A percentile compares a stretch with the other conserved stretches of the same genome.
phyloP scores from a whole-genome alignment of 495 filamentous ascomycete species.

The Podospora tetraspora region DNA sequence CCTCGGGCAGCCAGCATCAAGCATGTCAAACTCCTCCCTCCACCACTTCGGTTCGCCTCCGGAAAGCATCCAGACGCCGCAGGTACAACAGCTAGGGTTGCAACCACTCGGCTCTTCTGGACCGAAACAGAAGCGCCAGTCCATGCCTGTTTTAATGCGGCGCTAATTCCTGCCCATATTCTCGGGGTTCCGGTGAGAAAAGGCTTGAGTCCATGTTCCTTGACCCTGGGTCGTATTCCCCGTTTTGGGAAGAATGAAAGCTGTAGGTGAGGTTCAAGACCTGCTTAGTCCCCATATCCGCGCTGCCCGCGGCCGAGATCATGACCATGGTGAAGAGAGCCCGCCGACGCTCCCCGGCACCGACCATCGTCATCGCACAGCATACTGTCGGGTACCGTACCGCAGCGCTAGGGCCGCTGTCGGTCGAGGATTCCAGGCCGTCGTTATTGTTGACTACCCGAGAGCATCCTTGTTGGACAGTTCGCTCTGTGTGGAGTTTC shows the following conservation, averaged over 20 bases:
- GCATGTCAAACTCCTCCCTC: not conserved
- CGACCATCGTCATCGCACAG: not conserved
- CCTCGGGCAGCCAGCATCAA: not conserved
- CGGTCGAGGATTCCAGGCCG: not conserved
- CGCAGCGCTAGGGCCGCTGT: not conserved
- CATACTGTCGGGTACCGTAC: not conserved
- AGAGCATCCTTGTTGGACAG: not conserved
- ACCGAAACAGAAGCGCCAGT: not conserved
- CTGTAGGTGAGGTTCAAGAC: not conserved
- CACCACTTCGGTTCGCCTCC: not conserved
- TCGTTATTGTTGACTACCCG: not conserved
- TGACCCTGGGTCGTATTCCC: not conserved
- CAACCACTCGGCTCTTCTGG: not conserved
- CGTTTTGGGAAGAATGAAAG: not conserved
- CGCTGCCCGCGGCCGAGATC: too few relatives aligned
- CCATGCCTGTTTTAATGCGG: not conserved
- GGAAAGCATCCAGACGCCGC: not conserved
- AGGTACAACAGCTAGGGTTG: not conserved
- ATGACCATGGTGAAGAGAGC: not conserved
- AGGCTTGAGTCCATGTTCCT: not conserved
- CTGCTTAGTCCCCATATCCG: not conserved
- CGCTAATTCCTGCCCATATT: not conserved
- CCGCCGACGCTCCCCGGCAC: not conserved
- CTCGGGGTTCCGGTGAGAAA: not conserved
- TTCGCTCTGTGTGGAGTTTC: not conserved